Conservation (phyloP, 139 green algal genomes). For the Tetradesmus lagerheimii region DNA sequence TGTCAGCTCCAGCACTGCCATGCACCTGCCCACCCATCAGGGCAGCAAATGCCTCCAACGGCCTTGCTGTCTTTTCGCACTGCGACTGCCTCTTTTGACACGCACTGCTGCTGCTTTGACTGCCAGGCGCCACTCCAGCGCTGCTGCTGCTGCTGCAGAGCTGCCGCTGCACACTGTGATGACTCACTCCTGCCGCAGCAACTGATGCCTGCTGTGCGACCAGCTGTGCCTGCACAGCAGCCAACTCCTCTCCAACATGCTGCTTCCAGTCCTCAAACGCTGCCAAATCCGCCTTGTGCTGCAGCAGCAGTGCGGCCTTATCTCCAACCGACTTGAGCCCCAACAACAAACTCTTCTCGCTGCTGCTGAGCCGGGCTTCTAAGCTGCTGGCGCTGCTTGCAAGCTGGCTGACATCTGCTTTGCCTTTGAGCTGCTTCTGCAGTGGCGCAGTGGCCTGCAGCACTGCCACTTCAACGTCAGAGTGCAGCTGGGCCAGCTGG, state of each 20-base stretch:
- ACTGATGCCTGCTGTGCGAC: neutral
- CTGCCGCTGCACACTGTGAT: neutral
- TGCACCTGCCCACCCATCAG: neutral
- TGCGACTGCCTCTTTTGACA: neutral
- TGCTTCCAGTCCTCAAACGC: neutral
- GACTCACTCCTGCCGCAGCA: neutral
- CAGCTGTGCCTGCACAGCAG: neutral
- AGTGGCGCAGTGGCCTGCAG: neutral
- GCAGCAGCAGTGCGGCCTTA: conserved; percentile 31
- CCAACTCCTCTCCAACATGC: neutral
- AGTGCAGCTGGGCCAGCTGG: conserved; percentile 1
- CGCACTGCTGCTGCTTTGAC: neutral
- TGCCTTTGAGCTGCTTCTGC: neutral
- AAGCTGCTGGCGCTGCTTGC: neutral
- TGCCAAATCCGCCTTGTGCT: conserved; percentile 14
- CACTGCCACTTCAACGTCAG: neutral
- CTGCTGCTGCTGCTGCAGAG: neutral
- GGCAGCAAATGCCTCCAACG: neutral
- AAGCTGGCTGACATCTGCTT: conserved; percentile 10
- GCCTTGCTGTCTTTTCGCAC: neutral
- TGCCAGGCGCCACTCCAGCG: neutral
- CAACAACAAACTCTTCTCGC: neutral
- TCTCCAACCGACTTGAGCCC: conserved; percentile 18
- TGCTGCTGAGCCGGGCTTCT: neutral
- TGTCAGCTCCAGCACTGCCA: neutral